Evolutionary conservation across 257 asterid species (phyloP).

Genomic region (Solanum clarkiae): DNA sequence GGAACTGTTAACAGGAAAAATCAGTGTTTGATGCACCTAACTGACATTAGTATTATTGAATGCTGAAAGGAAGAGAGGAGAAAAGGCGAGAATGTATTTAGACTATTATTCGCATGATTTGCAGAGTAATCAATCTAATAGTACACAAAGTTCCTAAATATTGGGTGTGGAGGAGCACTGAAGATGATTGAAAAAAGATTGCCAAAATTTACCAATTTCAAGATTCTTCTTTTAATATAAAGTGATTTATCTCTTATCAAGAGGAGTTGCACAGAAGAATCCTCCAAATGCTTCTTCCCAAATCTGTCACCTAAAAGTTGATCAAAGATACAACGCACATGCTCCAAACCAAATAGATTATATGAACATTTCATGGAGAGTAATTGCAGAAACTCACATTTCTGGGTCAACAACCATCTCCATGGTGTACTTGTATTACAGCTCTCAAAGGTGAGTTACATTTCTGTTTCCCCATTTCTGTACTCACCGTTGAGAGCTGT

Average conservation of each 20-base stretch:
- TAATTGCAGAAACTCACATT: constrained; percentile 36
- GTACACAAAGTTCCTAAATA: neutral
- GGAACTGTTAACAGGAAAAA: neutral
- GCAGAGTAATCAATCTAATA: neutral
- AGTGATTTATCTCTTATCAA: constrained; percentile 53
- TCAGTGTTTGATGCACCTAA: neutral
- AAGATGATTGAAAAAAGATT: neutral
- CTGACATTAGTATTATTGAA: neutral
- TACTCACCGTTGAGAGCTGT: too few species aligned
- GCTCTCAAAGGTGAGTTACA: too few species aligned
- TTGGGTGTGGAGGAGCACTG: neutral
- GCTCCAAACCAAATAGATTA: constrained; percentile 55
- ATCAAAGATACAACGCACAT: constrained; percentile 42
- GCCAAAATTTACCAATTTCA: neutral
- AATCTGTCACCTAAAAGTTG: constrained; percentile 30
- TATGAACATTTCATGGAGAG: constrained; percentile 48
- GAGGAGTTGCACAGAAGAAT: constrained; percentile 47
- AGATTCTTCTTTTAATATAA: neutral
- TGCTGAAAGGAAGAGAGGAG: neutral
- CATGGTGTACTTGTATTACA: too few species aligned
- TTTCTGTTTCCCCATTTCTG: too few species aligned
- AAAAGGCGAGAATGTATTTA: neutral
- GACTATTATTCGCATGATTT: neutral
- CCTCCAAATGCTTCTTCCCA: constrained; percentile 31
- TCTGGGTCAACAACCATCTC: too few species aligned